Conservation (phyloP, 495 filamentous ascomycete genomes). For the Penicillium parvum region DNA sequence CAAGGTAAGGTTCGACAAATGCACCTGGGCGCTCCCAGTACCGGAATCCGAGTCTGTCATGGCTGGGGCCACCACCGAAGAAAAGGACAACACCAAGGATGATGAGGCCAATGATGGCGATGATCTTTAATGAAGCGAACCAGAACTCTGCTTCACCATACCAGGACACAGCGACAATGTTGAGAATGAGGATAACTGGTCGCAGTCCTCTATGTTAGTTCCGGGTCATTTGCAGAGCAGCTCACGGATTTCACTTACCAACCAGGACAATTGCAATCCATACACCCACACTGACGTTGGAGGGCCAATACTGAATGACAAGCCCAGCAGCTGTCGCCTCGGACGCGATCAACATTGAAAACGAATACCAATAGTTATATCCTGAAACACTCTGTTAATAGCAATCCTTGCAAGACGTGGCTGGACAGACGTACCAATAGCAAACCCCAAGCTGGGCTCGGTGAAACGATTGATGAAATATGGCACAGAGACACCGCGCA, state of each 20-base stretch:
- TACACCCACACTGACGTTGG: conserved; percentile 45
- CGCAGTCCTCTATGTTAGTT: background rate
- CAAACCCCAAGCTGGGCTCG: conserved; percentile 66
- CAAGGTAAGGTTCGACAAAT: conserved; percentile 51
- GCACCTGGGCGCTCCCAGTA: conserved; percentile 69
- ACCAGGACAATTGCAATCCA: conserved; percentile 70
- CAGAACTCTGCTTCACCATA: conserved; percentile 75
- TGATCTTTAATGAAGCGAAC: conserved; percentile 61
- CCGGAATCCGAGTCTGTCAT: conserved; percentile 62
- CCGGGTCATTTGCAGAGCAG: too few relatives aligned
- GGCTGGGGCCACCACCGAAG: conserved; percentile 40
- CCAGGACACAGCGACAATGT: conserved; percentile 62
- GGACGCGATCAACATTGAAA: conserved; percentile 56
- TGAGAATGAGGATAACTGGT: conserved; percentile 55
- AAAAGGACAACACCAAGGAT: conserved; percentile 64
- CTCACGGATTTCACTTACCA: conserved; percentile 22
- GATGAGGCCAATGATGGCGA: conserved; percentile 53
- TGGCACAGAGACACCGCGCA: conserved; percentile 67
- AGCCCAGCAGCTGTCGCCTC: conserved; percentile 66
- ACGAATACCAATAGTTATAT: conserved; percentile 53
- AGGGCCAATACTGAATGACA: conserved; percentile 68
- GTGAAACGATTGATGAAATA: conserved; percentile 67
- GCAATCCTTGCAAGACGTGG: too few relatives aligned
- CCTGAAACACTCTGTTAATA: conserved; percentile 28
- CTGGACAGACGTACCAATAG: conserved; percentile 44